Percentiles rank a stretch among this genome's conserved stretches.
These are phyloP conservation scores for Ceratopteris richardii DNA, from an alignment of 75 land plant genomes.

Conservation along the genomic window DNA sequence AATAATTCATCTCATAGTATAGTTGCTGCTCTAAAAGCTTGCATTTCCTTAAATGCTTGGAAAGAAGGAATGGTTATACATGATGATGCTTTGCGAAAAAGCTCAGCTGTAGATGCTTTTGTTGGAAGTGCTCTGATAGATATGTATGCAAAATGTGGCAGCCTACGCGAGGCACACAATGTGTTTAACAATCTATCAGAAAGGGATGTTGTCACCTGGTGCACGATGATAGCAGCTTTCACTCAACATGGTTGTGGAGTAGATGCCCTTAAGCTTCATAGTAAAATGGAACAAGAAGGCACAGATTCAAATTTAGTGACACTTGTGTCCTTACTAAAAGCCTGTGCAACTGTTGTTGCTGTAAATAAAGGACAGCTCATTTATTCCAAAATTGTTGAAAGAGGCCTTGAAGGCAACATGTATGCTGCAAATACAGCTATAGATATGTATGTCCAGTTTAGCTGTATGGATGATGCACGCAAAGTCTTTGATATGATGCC, in stretches of 20 bases:
- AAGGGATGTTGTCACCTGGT: constrained; percentile 36
- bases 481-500: constrained; percentile 35
- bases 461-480: constrained; percentile 21
- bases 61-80: constrained; percentile 19
- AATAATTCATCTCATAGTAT: constrained; percentile 15
- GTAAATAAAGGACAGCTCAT: neutral
- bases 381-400: neutral
- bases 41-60: constrained; percentile 13
- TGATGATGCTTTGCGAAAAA: constrained; percentile 16
- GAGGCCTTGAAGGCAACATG: neutral
- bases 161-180: constrained; percentile 5
- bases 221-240: constrained; percentile 21
- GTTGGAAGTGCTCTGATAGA: constrained; percentile 30
- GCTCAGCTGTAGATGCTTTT: constrained; percentile 31
- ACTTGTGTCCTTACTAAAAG: neutral
- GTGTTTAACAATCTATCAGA: constrained; percentile 38
- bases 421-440: neutral
- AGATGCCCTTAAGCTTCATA: neutral
- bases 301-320: neutral
- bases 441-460: constrained; percentile 28
- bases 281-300: neutral
- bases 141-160: constrained; percentile 30
- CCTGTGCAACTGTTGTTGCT: constrained; percentile 29
- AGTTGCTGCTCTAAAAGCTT: constrained; percentile 19
- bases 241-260: constrained; percentile 5